phyloP scores from a whole-genome alignment of 2,329 filamentous ascomycete species.

The Piedraia hortae region DNA sequence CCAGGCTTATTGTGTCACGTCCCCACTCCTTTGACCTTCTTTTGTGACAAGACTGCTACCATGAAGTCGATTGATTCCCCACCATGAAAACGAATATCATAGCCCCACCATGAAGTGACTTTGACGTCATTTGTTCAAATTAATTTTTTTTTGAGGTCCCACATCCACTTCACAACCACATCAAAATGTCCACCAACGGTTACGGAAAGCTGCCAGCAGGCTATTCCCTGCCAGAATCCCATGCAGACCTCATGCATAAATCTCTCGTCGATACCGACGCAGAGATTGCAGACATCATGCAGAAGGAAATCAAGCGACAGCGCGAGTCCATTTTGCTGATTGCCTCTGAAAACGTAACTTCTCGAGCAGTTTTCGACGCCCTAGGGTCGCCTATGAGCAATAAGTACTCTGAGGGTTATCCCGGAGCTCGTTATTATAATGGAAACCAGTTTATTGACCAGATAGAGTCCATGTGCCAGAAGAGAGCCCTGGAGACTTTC shows the following conservation, averaged over 20 bases:
- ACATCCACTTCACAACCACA: too few relatives aligned
- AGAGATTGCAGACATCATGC: constrained; percentile 92
- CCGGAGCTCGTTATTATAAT: constrained; percentile 93
- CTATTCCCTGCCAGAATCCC: constrained; percentile 38
- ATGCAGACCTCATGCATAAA: constrained; percentile 74
- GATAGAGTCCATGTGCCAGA: constrained; percentile 86
- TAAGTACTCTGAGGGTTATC: constrained; percentile 98
- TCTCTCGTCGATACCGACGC: constrained; percentile 73
- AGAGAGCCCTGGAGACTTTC: constrained; percentile 77
- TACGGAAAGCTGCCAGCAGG: constrained; percentile 8
- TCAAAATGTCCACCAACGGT: constrained; percentile 2
- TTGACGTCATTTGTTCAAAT: too few relatives aligned
- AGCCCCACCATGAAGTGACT: too few relatives aligned
- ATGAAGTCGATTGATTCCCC: too few relatives aligned
- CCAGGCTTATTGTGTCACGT: too few relatives aligned
- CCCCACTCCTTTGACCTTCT: too few relatives aligned
- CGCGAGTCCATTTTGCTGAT: constrained; percentile 97
- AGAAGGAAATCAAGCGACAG: constrained; percentile 86
- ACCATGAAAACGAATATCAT: too few relatives aligned
- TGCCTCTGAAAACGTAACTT: constrained; percentile 97
- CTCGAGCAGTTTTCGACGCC: constrained; percentile 89
- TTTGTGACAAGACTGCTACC: too few relatives aligned
- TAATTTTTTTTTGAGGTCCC: too few relatives aligned
- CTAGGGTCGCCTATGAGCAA: constrained; percentile 76
- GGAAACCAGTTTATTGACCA: constrained; percentile 97